These are phyloP conservation scores for Nicotiana attenuata DNA, from an alignment of 257 asterid genomes.

Conservation along the genomic window DNA sequence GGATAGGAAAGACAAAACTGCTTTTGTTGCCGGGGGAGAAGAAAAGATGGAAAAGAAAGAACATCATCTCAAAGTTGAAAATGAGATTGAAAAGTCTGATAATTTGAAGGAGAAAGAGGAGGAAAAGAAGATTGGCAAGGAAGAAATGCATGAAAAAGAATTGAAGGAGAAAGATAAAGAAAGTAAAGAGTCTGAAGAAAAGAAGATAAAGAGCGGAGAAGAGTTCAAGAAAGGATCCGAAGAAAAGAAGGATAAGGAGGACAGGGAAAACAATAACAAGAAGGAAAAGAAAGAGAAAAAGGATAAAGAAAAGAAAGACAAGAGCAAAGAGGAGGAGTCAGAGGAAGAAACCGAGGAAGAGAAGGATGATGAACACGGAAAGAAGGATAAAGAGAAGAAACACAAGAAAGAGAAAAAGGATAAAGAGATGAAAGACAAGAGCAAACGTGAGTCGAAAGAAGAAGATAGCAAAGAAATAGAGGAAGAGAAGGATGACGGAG, in stretches of 20 bases:
- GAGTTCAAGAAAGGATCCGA: background rate
- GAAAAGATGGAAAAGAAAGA: background rate
- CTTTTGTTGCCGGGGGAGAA: background rate
- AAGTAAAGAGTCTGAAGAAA: background rate
- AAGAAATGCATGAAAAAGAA: background rate
- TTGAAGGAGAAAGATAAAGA: background rate
- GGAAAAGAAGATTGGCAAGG: background rate
- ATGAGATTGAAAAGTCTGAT: too few relatives aligned
- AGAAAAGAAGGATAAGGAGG: background rate
- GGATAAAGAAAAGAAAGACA: background rate
- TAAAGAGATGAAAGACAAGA: background rate
- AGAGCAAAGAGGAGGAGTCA: background rate
- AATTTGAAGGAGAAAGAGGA: too few relatives aligned
- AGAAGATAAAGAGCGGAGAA: background rate
- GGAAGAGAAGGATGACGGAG: background rate
- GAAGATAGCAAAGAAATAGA: background rate
- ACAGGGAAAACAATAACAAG: background rate
- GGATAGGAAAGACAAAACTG: background rate
- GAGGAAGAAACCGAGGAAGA: background rate
- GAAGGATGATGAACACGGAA: background rate
- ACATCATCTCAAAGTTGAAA: too few relatives aligned
- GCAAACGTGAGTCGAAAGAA: too few relatives aligned
- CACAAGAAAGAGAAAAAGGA: background rate
- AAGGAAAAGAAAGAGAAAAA: background rate
- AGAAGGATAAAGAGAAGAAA: background rate